Evolutionary conservation across 805 yeast genomes (phyloP).

Genomic region (Kuraishia hungarica): DNA sequence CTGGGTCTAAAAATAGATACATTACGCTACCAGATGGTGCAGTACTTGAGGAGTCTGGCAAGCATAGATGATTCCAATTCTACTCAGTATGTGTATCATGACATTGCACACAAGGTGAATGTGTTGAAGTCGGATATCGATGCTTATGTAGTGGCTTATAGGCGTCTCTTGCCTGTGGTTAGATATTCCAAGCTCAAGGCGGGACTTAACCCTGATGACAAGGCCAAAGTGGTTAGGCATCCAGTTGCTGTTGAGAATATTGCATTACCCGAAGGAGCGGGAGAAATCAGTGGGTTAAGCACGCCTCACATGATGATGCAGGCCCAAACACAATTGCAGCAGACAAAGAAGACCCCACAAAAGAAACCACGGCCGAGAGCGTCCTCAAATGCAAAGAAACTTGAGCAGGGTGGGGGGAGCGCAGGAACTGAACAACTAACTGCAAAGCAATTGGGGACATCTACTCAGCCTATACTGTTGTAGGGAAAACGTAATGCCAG

Average conservation of each 20-base stretch:
- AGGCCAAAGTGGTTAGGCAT: slow-evolving; percentile 19
- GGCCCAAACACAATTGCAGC: background rate
- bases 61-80: slow-evolving; percentile 34
- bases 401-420: background rate
- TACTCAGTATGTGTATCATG: slow-evolving; percentile 31
- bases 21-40: slow-evolving; percentile 31
- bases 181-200: slow-evolving; percentile 40
- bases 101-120: slow-evolving; percentile 26
- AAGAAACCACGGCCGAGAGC: background rate
- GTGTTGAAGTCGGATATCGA: slow-evolving; percentile 29
- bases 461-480: background rate
- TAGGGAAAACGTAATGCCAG: background rate
- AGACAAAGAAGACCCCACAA: slow-evolving; percentile 1
- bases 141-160: slow-evolving; percentile 34
- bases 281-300: background rate
- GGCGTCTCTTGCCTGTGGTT: slow-evolving; percentile 38
- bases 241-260: slow-evolving; percentile 15
- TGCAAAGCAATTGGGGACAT: background rate
- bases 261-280: background rate
- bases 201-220: slow-evolving; percentile 41
- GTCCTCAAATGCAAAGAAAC: background rate
- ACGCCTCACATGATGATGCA: background rate
- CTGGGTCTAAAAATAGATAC: slow-evolving; percentile 20
- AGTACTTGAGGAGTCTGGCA: slow-evolving; percentile 24
- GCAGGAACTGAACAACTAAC: too few relatives aligned